phyloP scores from a whole-genome alignment of 1,284 basidiomycete species.

The Schizophyllum amplum region DNA sequence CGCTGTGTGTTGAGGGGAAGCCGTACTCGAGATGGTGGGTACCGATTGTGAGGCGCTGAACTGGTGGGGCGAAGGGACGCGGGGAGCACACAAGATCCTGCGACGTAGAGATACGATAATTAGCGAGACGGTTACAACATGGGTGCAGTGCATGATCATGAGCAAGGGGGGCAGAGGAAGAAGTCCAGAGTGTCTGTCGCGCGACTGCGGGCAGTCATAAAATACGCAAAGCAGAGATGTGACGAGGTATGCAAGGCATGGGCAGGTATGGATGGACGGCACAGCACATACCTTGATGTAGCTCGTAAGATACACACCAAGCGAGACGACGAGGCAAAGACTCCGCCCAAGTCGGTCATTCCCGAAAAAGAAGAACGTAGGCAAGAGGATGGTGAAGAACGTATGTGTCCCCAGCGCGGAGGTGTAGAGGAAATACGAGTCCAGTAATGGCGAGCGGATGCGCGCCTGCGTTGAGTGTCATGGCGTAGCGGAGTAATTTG shows the following conservation, averaged over 20 bases:
- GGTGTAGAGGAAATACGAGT: conserved; percentile 87
- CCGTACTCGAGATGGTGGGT: conserved; percentile 87
- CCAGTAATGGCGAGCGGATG: conserved; percentile 65
- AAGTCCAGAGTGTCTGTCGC: too few species aligned
- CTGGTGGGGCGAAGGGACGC: conserved; percentile 85
- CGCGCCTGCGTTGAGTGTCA: conserved; percentile 6
- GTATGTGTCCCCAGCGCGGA: conserved; percentile 88
- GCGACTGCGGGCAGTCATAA: too few species aligned
- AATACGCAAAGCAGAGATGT: background rate
- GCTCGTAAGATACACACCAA: conserved; percentile 81
- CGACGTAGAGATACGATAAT: background rate
- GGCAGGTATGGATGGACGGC: background rate
- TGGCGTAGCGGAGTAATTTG: background rate
- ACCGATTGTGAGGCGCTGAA: conserved; percentile 79
- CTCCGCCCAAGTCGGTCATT: conserved; percentile 48
- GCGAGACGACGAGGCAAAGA: conserved; percentile 57
- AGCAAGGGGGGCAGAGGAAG: too few species aligned
- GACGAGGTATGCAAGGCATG: background rate
- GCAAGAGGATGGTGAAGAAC: conserved; percentile 89
- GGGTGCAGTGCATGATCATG: too few species aligned
- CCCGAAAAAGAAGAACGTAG: conserved; percentile 85
- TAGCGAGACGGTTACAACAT: too few species aligned
- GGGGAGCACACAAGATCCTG: conserved; percentile 84
- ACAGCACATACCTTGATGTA: conserved; percentile 56
- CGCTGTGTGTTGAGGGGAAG: conserved; percentile 94